phyloP scores from a whole-genome alignment of 306 rosid species.

The Sphenostylis stenocarpa region DNA sequence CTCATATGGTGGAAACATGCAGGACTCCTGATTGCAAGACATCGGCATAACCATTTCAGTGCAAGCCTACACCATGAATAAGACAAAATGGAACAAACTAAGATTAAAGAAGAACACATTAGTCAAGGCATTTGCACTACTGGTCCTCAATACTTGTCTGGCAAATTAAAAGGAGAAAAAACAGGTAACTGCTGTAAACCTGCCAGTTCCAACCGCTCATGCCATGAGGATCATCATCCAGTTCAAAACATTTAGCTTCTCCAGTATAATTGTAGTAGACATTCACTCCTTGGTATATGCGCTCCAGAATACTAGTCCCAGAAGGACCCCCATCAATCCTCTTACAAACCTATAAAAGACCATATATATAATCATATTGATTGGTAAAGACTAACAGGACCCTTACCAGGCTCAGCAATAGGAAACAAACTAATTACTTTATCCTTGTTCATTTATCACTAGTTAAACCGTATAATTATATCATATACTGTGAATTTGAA shows the following conservation, averaged over 20 bases:
- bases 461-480: neutral
- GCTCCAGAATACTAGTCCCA: constrained; percentile 61
- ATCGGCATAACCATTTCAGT: constrained; percentile 95
- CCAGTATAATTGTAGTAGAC: constrained; percentile 80
- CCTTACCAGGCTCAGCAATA: neutral
- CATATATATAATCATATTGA: neutral
- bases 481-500: neutral
- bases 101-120: constrained; percentile 23
- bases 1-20: constrained; percentile 70
- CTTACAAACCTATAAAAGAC: constrained; percentile 60
- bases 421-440: neutral
- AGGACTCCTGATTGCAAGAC: constrained; percentile 56
- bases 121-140: neutral
- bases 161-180: constrained; percentile 1
- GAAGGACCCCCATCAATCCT: constrained; percentile 54
- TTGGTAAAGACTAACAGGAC: constrained; percentile 6
- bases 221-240: constrained; percentile 83
- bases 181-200: constrained; percentile 43
- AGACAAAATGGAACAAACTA: constrained; percentile 20
- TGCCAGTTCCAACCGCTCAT: constrained; percentile 84
- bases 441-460: too few relatives aligned
- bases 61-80: constrained; percentile 59
- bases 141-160: neutral
- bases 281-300: constrained; percentile 69
- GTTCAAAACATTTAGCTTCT: constrained; percentile 59